Conservation (phyloP, 176 grass and related monocot genomes). For the Carex myosuroides region DNA sequence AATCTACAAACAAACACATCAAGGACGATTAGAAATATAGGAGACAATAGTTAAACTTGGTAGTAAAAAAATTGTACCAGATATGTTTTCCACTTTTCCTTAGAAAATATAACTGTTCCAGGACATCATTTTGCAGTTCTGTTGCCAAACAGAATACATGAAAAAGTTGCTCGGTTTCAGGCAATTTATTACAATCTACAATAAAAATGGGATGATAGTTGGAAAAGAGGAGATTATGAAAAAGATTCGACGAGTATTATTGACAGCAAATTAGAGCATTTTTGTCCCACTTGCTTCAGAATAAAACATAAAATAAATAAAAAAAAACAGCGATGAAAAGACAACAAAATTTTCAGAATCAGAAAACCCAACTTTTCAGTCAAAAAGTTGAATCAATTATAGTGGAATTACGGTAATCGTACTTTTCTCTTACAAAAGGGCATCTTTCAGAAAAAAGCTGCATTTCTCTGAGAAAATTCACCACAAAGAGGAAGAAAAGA, state of each 20-base stretch:
- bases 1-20: conserved; percentile 10
- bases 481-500: neutral
- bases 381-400: conserved; percentile 21
- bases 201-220: neutral
- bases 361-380: conserved; percentile 5
- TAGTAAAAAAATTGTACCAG: neutral
- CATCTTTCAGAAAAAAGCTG: conserved; percentile 23
- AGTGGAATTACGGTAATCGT: conserved; percentile 14
- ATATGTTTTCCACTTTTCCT: neutral
- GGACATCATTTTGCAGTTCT: neutral
- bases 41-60: neutral
- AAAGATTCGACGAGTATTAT: neutral
- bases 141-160: neutral
- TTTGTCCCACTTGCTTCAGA: too few species aligned
- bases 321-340: neutral
- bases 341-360: neutral
- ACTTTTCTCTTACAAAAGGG: neutral
- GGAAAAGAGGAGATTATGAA: neutral
- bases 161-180: neutral
- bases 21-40: conserved; percentile 3
- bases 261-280: neutral
- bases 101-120: neutral
- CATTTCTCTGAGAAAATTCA: conserved; percentile 20
- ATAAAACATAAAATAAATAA: too few species aligned
- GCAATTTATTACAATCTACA: neutral